Evolutionary conservation across 441 rosid species (phyloP).

Genomic region (Corymbia calophylla): DNA sequence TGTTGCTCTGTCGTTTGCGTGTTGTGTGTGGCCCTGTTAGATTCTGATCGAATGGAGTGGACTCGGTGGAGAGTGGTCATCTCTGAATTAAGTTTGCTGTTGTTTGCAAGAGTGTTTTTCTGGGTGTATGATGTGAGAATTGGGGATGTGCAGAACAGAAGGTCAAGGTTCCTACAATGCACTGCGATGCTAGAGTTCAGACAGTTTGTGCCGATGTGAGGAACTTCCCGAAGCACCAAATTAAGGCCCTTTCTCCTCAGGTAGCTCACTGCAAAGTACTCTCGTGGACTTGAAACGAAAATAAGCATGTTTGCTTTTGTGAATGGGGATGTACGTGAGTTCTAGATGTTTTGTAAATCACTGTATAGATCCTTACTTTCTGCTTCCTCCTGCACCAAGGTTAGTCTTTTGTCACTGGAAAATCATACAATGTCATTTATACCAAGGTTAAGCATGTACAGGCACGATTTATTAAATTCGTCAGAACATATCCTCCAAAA

Average conservation of each 20-base stretch:
- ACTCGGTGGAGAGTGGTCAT: neutral
- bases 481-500: neutral
- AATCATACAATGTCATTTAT: neutral
- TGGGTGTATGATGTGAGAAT: neutral
- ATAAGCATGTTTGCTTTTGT: neutral
- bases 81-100: neutral
- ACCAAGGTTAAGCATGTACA: neutral
- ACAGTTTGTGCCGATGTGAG: conserved; percentile 75
- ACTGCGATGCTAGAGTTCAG: conserved; percentile 77
- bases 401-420: neutral
- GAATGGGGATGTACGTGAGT: neutral
- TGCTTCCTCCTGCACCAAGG: neutral
- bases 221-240: conserved; percentile 45
- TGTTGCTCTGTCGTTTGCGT: neutral
- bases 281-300: neutral
- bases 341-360: neutral
- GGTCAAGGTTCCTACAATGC: conserved; percentile 79
- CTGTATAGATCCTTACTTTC: neutral
- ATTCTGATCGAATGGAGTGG: neutral
- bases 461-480: neutral
- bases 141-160: conserved; percentile 65
- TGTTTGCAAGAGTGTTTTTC: neutral
- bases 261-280: conserved; percentile 14
- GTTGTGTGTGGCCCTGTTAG: neutral
- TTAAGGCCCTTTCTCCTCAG: conserved; percentile 68